Evolutionary conservation across 306 rosid genomes (phyloP).

Genomic region (Cucumis hystrix): DNA sequence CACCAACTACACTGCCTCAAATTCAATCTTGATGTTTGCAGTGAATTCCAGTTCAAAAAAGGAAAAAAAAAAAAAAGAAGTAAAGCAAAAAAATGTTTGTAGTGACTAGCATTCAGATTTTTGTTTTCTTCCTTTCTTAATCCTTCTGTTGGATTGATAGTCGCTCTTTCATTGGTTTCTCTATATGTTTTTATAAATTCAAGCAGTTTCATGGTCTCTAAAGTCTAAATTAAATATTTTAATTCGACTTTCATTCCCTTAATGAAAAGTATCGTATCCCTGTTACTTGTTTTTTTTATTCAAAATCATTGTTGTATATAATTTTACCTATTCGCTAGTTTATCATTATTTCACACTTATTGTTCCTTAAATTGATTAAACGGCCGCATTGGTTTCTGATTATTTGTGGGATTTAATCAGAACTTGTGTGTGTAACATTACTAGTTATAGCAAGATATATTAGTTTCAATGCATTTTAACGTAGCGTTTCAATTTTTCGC

Average conservation of each 20-base stretch:
- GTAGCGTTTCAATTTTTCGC: slow-evolving; percentile 11
- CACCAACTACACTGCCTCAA: neutral
- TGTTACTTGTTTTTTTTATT: neutral
- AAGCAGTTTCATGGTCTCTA: neutral
- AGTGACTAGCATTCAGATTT: neutral
- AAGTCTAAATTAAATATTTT: neutral
- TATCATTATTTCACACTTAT: neutral
- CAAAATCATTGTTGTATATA: neutral
- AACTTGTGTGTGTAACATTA: neutral
- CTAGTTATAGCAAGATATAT: neutral
- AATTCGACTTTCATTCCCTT: too few species aligned
- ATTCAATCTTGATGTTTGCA: neutral
- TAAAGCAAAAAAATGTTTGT: too few species aligned
- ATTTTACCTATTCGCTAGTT: neutral
- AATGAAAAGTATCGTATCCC: too few species aligned
- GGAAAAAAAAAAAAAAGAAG: too few species aligned
- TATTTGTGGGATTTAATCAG: neutral
- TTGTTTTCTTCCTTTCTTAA: neutral
- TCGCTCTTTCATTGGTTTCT: neutral
- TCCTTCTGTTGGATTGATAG: neutral
- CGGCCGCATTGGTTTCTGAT: neutral
- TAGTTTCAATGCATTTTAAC: neutral
- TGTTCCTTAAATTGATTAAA: neutral
- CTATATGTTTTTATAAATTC: neutral
- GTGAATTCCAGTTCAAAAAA: neutral